Percentiles rank a stretch among this genome's conserved stretches.
Conservation (phyloP, 176 grass and related monocot genomes). For the Thinopyrum elongatum region DNA sequence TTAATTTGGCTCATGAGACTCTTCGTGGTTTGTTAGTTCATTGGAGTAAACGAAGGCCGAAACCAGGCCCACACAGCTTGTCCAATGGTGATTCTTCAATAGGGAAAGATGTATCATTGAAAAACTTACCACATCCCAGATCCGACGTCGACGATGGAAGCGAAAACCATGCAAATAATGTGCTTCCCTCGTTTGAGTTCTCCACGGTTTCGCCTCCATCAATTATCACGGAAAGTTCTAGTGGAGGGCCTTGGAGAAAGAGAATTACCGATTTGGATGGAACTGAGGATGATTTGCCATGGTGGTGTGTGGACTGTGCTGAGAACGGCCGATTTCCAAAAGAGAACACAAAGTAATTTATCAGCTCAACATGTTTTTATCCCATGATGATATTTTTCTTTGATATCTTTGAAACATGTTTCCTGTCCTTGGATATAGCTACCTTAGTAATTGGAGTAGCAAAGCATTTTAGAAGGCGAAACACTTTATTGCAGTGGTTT, state of each 20-base stretch:
- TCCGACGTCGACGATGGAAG: constrained; percentile 67
- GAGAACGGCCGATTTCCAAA: constrained; percentile 68
- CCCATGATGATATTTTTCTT: constrained; percentile 12
- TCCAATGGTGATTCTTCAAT: constrained; percentile 62
- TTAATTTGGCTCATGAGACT: constrained; percentile 96
- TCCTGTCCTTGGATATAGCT: neutral
- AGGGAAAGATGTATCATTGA: constrained; percentile 57
- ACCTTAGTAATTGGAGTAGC: neutral
- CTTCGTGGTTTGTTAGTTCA: constrained; percentile 80
- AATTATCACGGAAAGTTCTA: constrained; percentile 81
- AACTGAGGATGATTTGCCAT: constrained; percentile 86
- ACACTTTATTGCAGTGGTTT: neutral
- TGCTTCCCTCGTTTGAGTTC: constrained; percentile 77
- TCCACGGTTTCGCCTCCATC: constrained; percentile 79
- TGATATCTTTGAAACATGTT: constrained; percentile 9
- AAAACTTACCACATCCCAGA: constrained; percentile 56
- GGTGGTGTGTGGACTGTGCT: constrained; percentile 91
- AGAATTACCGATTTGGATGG: constrained; percentile 91
- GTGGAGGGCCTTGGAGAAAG: constrained; percentile 93
- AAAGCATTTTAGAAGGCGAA: constrained; percentile 5
- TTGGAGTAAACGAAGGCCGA: constrained; percentile 79
- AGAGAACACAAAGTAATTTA: constrained; percentile 92
- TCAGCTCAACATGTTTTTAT: constrained; percentile 3
- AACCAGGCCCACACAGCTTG: constrained; percentile 47
- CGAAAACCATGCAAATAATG: constrained; percentile 48